These are phyloP conservation scores for Pichia sporocuriosa DNA, from an alignment of 805 yeast genomes.

Conservation along the genomic window DNA sequence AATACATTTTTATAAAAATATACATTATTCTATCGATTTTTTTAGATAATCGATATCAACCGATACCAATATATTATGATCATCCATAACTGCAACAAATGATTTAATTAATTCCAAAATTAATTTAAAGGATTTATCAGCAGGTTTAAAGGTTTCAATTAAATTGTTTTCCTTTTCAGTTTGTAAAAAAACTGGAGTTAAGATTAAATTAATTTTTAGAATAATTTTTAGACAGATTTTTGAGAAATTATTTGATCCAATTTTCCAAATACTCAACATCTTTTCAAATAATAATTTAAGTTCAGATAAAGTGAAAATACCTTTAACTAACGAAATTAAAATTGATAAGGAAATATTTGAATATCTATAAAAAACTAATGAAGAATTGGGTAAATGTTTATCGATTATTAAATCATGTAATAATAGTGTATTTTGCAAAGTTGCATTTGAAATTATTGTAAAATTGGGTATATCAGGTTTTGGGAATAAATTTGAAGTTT, in stretches of 20 bases:
- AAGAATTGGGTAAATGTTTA: neutral
- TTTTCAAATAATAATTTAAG: neutral
- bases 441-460: conserved; percentile 14
- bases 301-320: conserved; percentile 4
- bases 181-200: neutral
- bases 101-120: neutral
- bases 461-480: conserved; percentile 35
- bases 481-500: conserved; percentile 45
- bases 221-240: neutral
- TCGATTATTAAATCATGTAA: conserved; percentile 2
- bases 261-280: conserved; percentile 5
- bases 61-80: neutral
- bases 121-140: neutral
- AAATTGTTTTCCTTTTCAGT: neutral
- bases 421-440: conserved; percentile 5
- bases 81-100: neutral
- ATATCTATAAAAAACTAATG: conserved; percentile 36
- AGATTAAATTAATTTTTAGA: neutral
- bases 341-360: conserved; percentile 2
- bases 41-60: neutral
- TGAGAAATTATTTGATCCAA: neutral
- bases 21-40: neutral
- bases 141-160: neutral
- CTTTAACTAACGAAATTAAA: conserved; percentile 5
- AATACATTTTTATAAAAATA: no score